Percentiles rank a stretch among this genome's conserved stretches.
Evolutionary conservation across 164 flowering plant genomes (phyloP).

Genomic region (Tetrastigma voinierianum): DNA sequence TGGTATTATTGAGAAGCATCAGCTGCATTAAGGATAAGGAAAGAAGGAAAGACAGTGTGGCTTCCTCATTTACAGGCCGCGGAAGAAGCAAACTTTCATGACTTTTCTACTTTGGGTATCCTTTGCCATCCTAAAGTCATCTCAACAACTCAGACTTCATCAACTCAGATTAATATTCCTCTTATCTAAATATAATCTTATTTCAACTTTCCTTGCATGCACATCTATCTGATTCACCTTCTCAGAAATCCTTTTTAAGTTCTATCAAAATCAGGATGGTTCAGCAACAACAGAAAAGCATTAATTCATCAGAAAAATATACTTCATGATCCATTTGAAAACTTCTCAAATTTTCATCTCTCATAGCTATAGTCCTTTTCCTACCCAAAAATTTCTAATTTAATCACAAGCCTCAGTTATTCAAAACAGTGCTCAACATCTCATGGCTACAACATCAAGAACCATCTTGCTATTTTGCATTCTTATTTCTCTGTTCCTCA

Average conservation of each 20-base stretch:
- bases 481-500: slow-evolving; percentile 14
- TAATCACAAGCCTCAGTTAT: background rate
- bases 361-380: too few species aligned
- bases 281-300: too few species aligned
- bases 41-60: background rate
- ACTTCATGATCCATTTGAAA: too few species aligned
- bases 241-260: too few species aligned
- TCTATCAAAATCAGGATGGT: too few species aligned
- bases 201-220: background rate
- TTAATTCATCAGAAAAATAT: too few species aligned
- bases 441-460: slow-evolving; percentile 18
- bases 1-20: background rate
- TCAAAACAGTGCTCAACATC: background rate
- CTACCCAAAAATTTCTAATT: too few species aligned
- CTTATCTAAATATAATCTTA: background rate
- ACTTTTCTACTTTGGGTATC: background rate
- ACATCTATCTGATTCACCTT: too few species aligned
- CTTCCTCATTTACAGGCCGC: too few species aligned
- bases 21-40: background rate
- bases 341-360: too few species aligned
- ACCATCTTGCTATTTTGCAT: slow-evolving; percentile 14
- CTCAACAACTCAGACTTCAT: background rate
- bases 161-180: background rate
- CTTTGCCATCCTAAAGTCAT: background rate
- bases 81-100: slow-evolving; percentile 4